Base-by-base conservation (phyloP, 1,284 basidiomycete species). In the Pholiota adiposa region DNA sequence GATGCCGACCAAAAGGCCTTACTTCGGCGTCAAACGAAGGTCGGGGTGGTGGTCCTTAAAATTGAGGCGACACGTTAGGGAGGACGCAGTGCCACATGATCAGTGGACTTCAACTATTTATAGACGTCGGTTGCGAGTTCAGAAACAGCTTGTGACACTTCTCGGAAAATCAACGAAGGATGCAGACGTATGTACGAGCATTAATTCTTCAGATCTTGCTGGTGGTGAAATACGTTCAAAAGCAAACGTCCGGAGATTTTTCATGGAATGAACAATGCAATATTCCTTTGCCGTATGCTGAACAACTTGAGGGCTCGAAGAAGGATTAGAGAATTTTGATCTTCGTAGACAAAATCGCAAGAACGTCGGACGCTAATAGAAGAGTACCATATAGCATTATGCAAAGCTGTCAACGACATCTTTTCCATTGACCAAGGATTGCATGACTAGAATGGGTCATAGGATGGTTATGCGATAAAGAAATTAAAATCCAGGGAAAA, bases 1-100 rank as follows among this genome's bases (percentile, higher is more conserved):
- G 41, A 44, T 33, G 34, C 63, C 64, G 64, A 67, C 41, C 62
- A 65, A 60, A 59, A 61, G 64, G 62, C 66, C 59, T 64, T 65
- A 60, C 64, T 51, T 65, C 64, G 66, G 66, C 55, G 38, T 56
- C 33, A 44, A 50, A 27, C 23, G 57, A 56, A 34, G 51, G 27
- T 34, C 44, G 25, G 12, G 33, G 36, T 38, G 41, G 23, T 27
- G 14, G 18, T 38, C 16, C 54, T 50, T 31, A 31, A 29, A 38
- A n/a, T 46, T 46, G 54, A 49, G 38, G 50, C 36, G 34, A 55
- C 23, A 29, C 8, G 54, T 18, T 56, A 12, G 16, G 16, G 48
- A 50, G 34, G 34, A 58, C 41, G 49, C 44, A 25, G 29, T 29
- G 33, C 48, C 53, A 56, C 59, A 56, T 61, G 59, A 61, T 49